Conservation (phyloP, 306 rosid genomes). For the Arachis hypogaea region DNA sequence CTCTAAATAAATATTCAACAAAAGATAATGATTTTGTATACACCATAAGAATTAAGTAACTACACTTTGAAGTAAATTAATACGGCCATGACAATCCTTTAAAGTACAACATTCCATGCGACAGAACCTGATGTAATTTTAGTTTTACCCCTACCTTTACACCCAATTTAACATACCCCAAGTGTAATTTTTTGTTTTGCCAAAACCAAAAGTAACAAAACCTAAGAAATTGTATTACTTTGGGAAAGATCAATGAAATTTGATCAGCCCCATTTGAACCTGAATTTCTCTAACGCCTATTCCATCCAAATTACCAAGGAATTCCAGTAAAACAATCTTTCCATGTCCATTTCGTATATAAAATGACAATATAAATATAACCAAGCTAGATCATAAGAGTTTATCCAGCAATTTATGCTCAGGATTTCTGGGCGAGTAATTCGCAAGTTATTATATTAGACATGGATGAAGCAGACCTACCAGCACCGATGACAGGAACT, state of each 20-base stretch:
- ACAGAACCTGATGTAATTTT: too few species aligned
- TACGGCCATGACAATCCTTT: too few species aligned
- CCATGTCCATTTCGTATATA: background rate
- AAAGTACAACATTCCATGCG: too few species aligned
- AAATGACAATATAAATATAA: background rate
- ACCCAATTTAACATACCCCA: too few species aligned
- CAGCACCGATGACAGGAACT: conserved; percentile 82
- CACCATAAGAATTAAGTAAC: too few species aligned
- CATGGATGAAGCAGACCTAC: conserved; percentile 66
- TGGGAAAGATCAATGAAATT: conserved; percentile 7
- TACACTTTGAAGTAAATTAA: too few species aligned
- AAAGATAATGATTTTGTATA: too few species aligned
- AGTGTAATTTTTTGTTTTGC: too few species aligned
- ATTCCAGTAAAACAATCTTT: conserved; percentile 4
- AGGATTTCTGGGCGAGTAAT: conserved; percentile 66
- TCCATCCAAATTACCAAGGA: conserved; percentile 28
- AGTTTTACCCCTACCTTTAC: too few species aligned
- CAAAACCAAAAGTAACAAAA: too few species aligned
- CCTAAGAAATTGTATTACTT: background rate
- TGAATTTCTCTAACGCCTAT: conserved; percentile 3
- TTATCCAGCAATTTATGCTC: conserved; percentile 29
- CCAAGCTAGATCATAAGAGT: background rate
- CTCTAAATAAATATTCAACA: too few species aligned
- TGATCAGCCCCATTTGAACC: conserved; percentile 6
- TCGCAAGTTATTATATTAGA: conserved; percentile 77